Evolutionary conservation across 2,329 filamentous ascomycete genomes (phyloP).

Genomic region (Penicillium glabrum): DNA sequence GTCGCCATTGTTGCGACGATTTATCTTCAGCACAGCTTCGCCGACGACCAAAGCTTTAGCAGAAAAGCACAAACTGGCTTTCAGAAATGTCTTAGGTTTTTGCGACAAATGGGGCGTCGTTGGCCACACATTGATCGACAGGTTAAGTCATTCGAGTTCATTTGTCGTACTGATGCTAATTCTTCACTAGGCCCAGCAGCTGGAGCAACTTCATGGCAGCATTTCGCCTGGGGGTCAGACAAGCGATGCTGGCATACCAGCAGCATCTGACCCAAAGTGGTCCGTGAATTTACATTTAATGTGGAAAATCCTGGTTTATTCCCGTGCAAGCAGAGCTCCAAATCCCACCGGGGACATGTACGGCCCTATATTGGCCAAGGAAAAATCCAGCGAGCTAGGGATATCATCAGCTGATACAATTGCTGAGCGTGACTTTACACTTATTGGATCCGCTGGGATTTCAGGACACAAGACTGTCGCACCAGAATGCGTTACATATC

Average conservation of each 20-base stretch:
- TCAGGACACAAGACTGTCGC: slow-evolving; percentile 41
- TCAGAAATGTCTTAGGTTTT: slow-evolving; percentile 41
- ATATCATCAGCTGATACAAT: slow-evolving; percentile 8
- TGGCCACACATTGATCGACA: slow-evolving; percentile 38
- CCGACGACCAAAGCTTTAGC: slow-evolving; percentile 33
- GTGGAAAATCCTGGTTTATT: slow-evolving; percentile 40
- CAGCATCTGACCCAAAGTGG: slow-evolving; percentile 19
- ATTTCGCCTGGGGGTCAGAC: slow-evolving; percentile 24
- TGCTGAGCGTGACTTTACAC: slow-evolving; percentile 33
- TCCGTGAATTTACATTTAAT: slow-evolving; percentile 38
- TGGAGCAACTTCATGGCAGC: slow-evolving; percentile 35
- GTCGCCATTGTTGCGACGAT: slow-evolving; percentile 52
- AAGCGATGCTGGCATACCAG: not conserved
- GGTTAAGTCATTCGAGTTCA: slow-evolving; percentile 1
- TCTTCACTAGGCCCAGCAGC: slow-evolving; percentile 14
- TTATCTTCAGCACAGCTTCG: slow-evolving; percentile 52
- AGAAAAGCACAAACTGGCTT: slow-evolving; percentile 40
- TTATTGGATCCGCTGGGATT: slow-evolving; percentile 42
- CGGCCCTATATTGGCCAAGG: slow-evolving; percentile 15
- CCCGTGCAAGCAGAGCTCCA: slow-evolving; percentile 30
- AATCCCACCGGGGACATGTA: slow-evolving; percentile 18
- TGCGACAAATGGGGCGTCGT: slow-evolving; percentile 29
- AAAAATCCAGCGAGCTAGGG: slow-evolving; percentile 7
- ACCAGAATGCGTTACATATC: slow-evolving; percentile 34
- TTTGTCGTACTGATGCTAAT: not conserved